Evolutionary conservation across 176 grass and related monocot species (phyloP).

Genomic region (Oryza punctata): DNA sequence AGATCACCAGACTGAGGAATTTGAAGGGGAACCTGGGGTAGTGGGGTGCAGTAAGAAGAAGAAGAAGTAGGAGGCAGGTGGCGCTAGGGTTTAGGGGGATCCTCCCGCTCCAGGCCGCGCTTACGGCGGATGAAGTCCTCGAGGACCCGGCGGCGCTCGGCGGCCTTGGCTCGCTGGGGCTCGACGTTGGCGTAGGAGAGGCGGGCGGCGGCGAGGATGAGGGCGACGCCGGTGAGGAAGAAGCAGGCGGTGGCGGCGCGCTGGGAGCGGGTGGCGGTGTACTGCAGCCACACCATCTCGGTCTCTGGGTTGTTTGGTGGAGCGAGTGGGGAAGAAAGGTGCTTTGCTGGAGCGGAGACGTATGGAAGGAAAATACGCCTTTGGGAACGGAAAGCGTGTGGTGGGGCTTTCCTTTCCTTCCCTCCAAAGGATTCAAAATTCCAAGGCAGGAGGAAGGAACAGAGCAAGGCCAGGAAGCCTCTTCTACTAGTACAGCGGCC

Average conservation of each 20-base stretch:
- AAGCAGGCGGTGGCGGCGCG: neutral
- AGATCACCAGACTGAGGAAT: neutral
- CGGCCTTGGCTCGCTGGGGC: slow-evolving; percentile 55
- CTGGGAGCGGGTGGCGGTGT: slow-evolving; percentile 38
- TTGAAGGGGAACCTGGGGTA: neutral
- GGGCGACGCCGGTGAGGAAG: slow-evolving; percentile 50
- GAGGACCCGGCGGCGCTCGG: slow-evolving; percentile 47
- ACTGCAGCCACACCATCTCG: slow-evolving; percentile 38
- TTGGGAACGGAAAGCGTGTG: neutral
- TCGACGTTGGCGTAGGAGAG: slow-evolving; percentile 65
- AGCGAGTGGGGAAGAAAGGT: too few species aligned
- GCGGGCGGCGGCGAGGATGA: slow-evolving; percentile 42
- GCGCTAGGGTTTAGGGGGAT: slow-evolving; percentile 12
- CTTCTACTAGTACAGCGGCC: too few species aligned
- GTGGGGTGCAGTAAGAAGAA: neutral
- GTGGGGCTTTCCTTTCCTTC: too few species aligned
- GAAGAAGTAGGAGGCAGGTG: neutral
- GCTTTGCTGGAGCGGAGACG: too few species aligned
- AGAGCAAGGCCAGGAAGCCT: too few species aligned
- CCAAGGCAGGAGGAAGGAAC: too few species aligned
- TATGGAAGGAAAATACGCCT: neutral
- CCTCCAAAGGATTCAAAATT: too few species aligned
- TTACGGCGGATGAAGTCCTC: slow-evolving; percentile 47
- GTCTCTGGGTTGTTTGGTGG: too few species aligned
- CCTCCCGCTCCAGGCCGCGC: neutral